These are phyloP conservation scores for Claviceps paspali DNA, from an alignment of 2,329 filamentous ascomycete species.

Conservation along the genomic window DNA sequence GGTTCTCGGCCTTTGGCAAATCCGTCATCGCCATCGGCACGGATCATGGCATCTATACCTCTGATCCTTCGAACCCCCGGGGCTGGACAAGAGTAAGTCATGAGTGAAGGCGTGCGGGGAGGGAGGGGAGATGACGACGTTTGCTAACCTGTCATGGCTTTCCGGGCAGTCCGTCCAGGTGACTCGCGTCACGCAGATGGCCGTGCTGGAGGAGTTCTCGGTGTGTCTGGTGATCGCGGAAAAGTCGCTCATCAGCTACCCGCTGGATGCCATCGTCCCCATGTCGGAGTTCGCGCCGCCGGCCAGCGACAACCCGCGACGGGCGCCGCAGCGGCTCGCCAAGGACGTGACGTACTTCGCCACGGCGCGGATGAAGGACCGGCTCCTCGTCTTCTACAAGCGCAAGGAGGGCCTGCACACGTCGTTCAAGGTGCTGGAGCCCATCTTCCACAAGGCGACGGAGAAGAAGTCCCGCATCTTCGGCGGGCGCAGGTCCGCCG, in stretches of 20 bases:
- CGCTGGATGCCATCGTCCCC: constrained; percentile 67
- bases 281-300: constrained; percentile 46
- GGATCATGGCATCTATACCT: constrained; percentile 83
- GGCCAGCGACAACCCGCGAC: constrained; percentile 55
- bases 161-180: constrained; percentile 54
- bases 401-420: constrained; percentile 84
- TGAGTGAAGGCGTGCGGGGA: not conserved
- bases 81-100: constrained; percentile 70
- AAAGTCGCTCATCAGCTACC: constrained; percentile 81
- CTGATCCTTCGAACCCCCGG: constrained; percentile 75
- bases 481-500: constrained; percentile 39
- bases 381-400: constrained; percentile 91
- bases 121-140: too few species aligned
- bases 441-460: constrained; percentile 81
- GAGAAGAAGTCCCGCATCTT: constrained; percentile 64
- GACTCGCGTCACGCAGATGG: constrained; percentile 72
- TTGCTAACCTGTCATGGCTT: too few species aligned
- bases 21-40: constrained; percentile 88
- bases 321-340: constrained; percentile 82
- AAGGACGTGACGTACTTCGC: constrained; percentile 96
- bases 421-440: constrained; percentile 92
- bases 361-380: constrained; percentile 92
- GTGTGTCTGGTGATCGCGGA: constrained; percentile 85
- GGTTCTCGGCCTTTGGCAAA: constrained; percentile 71
- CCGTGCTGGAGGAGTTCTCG: constrained; percentile 90